Conservation (phyloP, 257 asterid species). For the Solanum corneliomulleri region DNA sequence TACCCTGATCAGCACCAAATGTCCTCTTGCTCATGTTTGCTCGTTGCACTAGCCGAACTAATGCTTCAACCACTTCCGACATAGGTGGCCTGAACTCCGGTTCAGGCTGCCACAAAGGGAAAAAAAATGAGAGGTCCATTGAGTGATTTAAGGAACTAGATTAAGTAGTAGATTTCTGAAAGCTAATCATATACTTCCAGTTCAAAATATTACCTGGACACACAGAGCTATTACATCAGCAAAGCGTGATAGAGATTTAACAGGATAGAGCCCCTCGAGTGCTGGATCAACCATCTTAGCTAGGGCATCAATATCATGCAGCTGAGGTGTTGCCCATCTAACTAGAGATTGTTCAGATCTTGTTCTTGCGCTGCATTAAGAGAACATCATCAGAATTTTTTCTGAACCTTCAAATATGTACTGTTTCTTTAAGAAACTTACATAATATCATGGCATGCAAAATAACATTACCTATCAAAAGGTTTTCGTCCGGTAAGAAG, state of each 20-base stretch:
- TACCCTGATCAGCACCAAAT: slow-evolving; percentile 55
- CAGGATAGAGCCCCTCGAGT: slow-evolving; percentile 83
- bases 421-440: neutral
- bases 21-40: slow-evolving; percentile 98
- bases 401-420: neutral
- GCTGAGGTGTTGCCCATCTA: slow-evolving; percentile 97
- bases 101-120: slow-evolving; percentile 51
- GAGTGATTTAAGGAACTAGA: neutral
- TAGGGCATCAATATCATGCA: slow-evolving; percentile 91
- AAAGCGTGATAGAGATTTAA: slow-evolving; percentile 84
- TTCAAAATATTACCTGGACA: slow-evolving; percentile 56
- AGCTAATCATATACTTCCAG: neutral
- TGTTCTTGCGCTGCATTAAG: slow-evolving; percentile 48
- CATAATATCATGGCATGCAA: neutral
- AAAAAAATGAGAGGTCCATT: neutral
- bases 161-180: neutral
- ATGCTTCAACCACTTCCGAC: slow-evolving; percentile 92
- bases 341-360: slow-evolving; percentile 86
- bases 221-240: slow-evolving; percentile 97
- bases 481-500: slow-evolving; percentile 91
- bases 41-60: slow-evolving; percentile 89
- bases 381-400: neutral
- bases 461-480: slow-evolving; percentile 50
- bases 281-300: slow-evolving; percentile 96
- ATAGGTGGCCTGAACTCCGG: slow-evolving; percentile 98